Evolutionary conservation across 1,284 basidiomycete species (phyloP).

Genomic region (Ganoderma resinaceum): DNA sequence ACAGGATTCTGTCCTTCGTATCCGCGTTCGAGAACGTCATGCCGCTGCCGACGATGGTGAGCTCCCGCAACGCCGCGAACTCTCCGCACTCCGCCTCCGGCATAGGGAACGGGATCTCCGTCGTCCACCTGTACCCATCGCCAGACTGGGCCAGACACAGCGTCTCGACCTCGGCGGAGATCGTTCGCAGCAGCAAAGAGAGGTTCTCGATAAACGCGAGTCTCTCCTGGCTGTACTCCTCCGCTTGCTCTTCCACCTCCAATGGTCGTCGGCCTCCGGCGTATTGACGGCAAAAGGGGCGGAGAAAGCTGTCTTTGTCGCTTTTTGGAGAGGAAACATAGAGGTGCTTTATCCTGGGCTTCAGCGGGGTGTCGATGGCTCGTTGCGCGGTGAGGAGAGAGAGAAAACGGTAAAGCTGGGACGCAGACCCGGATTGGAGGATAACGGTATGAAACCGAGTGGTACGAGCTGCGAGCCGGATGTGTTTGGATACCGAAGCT

Average conservation of each 20-base stretch:
- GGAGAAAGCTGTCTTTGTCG: background rate
- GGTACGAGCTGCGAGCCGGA: slow-evolving; percentile 6
- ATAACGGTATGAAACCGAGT: slow-evolving; percentile 9
- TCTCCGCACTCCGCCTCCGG: slow-evolving; percentile 6
- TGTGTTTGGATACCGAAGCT: slow-evolving; percentile 2
- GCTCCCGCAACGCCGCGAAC: slow-evolving; percentile 14
- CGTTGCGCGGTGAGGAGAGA: background rate
- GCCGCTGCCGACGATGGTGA: slow-evolving; percentile 9
- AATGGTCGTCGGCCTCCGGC: background rate
- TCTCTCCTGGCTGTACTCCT: slow-evolving; percentile 3
- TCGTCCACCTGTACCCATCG: slow-evolving; percentile 6
- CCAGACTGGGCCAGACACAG: slow-evolving; percentile 7
- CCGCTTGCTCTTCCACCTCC: background rate
- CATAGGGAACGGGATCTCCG: background rate
- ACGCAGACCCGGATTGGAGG: background rate
- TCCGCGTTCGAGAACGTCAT: slow-evolving; percentile 7
- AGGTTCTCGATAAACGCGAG: slow-evolving; percentile 5
- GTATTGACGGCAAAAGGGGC: background rate
- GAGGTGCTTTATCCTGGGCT: slow-evolving; percentile 12
- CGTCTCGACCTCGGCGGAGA: slow-evolving; percentile 7
- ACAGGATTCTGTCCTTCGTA: background rate
- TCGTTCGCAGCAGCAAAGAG: slow-evolving; percentile 2
- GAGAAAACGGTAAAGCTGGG: slow-evolving; percentile 2
- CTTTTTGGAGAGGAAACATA: background rate
- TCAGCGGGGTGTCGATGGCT: background rate